Evolutionary conservation across 805 yeast species (phyloP).

Genomic region (Jamesozyma gamospora): DNA sequence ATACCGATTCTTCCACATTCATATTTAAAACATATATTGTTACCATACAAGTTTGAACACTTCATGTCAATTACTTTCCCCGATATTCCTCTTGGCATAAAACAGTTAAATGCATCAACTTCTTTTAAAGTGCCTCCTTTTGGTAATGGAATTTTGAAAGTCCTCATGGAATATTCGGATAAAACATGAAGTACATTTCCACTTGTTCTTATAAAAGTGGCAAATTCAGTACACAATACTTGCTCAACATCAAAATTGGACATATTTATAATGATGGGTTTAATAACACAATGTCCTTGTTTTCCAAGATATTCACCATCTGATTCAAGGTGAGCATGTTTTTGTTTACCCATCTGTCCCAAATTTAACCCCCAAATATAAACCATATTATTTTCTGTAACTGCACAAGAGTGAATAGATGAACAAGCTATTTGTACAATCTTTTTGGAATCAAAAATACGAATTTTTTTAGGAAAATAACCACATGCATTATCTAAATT

Average conservation of each 20-base stretch:
- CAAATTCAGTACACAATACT: constrained; percentile 55
- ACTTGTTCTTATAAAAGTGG: constrained; percentile 54
- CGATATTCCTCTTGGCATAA: constrained; percentile 20
- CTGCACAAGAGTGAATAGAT: constrained; percentile 53
- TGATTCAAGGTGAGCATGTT: constrained; percentile 32
- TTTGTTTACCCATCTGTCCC: constrained; percentile 62
- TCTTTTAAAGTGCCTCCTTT: constrained; percentile 15
- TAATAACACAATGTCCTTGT: constrained; percentile 26
- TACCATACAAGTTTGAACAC: constrained; percentile 29
- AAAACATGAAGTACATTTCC: constrained; percentile 55
- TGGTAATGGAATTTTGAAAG: constrained; percentile 35
- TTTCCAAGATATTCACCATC: constrained; percentile 38
- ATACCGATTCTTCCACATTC: constrained; percentile 51
- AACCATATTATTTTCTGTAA: constrained; percentile 39
- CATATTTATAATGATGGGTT: constrained; percentile 15
- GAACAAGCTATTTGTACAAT: constrained; percentile 50
- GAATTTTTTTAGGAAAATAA: constrained; percentile 20
- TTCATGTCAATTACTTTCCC: constrained; percentile 26
- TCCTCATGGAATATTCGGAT: constrained; percentile 46
- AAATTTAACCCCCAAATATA: constrained; percentile 69
- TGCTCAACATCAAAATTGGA: constrained; percentile 34
- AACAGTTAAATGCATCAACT: constrained; percentile 31
- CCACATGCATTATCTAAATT: constrained; percentile 16
- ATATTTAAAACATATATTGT: constrained; percentile 39
- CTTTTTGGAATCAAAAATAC: constrained; percentile 11